Evolutionary conservation across 2,329 filamentous ascomycete species (phyloP), one percentile per base, ranked within the genome.

Genomic region (Botrytis porri): DNA sequence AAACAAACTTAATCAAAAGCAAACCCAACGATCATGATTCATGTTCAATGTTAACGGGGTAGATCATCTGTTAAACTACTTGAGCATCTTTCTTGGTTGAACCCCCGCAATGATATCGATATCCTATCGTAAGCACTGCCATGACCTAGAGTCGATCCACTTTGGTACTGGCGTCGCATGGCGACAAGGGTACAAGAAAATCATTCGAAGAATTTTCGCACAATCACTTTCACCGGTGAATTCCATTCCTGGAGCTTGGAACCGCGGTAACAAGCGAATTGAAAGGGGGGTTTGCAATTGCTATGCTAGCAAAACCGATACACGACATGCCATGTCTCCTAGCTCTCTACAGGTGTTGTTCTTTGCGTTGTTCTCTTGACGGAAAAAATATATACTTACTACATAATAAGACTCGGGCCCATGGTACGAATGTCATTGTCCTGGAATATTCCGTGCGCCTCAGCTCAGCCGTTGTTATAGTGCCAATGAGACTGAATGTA

Each of bases 181-280:
- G 59, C 43, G 59, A 54, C 32, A 70, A 45, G 69, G 69, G n/a
- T 54, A 4, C 5, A 41, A 63, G 32, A 29, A 54, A 29, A 63
- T 37, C 9, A 63, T 41, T 54, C 4, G 29, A 51, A 63, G 43
- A 43, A 62, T 35, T 61, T 70, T 22, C 3, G 48, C 59, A 25
- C 25, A 35, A 16, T 22, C 43, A 37, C 32, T 51, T n/a, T 70
- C 59, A 54, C n/a, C 54, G 39, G 35, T 62, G 18, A 37, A 63
- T 29, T 22, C 41, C 29, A 37, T 37, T 48, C 32, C n/a, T 51
- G 69, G 39, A 70, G 59, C 59, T 59, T 63, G 32, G 35, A 14
- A 22, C 14, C 32, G 32, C 59, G 69, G 69, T 5, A 70, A n/a
- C 43, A 63, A 70, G 69, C 69, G 59, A 70, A 45, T 63, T 32